Evolutionary conservation across 2,329 filamentous ascomycete species (phyloP), one percentile per base, ranked within the genome.

Genomic region (Nothophoma quercina): DNA sequence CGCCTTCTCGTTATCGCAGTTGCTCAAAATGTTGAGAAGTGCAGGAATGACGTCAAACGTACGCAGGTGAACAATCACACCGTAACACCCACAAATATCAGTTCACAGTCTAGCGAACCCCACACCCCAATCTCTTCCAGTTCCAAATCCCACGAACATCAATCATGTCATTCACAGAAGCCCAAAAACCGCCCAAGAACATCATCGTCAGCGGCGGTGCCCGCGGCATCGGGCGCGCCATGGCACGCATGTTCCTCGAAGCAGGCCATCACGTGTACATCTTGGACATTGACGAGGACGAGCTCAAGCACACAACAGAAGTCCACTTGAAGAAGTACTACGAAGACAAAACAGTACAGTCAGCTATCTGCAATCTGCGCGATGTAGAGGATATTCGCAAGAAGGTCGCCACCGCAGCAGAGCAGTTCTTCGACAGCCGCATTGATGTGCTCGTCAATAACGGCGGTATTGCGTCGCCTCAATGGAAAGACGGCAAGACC

Each of bases 181-280:
- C n/a, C 9, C 30, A 44, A 33, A 50, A 40, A 35, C 38, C 56
- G 25, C 64, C 67, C 15, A 71, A 66, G 42, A 71, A 74, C 25
- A 64, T 75, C 44, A 62, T 78, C 59, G 70, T 78, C 30, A 74
- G 70, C 25, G 78, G 78, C 19, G 78, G 74, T 21, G 78, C 77
- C 5, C 73, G 74, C 34, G 80, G 79, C n/a, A 81, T 82, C 51
- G 79, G 80, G 12, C 72, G 79, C 42, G 75, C 72, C 23, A 61
- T 81, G 26, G 73, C 74, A n/a, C 75, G 79, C 19, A 77, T 79
- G 53, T 75, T 78, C 45, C 77, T 78, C 34, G 66, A 75, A 58
- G 66, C 67, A 15, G 78, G 79, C 23, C 75, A 80, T 64, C 74
- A 74, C 30, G 75, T 81, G 55, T 80, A 76, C 65, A 75, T 81